Conservation (phyloP, 371 early-diverging fungal species). For the Rhizopus arrhizus region DNA sequence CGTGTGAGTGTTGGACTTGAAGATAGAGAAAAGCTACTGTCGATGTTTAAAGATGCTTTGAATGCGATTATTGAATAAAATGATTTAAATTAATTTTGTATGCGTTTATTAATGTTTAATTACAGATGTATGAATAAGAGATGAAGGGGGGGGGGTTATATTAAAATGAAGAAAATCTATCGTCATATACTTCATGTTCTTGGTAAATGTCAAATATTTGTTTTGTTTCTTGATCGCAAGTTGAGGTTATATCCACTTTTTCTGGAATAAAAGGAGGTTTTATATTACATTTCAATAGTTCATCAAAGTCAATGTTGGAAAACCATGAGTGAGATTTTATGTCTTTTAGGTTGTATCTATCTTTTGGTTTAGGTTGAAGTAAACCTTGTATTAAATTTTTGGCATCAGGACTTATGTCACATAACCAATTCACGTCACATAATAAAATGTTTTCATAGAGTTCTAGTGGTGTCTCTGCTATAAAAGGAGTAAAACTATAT, state of each 20-base stretch:
- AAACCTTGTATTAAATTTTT: constrained; percentile 86
- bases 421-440: constrained; percentile 75
- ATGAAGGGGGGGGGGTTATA: constrained; percentile 88
- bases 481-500: constrained; percentile 81
- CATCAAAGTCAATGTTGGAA: constrained; percentile 66
- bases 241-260: constrained; percentile 77
- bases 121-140: constrained; percentile 67
- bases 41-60: constrained; percentile 72
- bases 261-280: constrained; percentile 71
- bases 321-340: constrained; percentile 78
- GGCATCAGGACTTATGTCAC: constrained; percentile 78
- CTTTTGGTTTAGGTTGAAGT: constrained; percentile 79
- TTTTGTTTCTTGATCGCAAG: constrained; percentile 76
- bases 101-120: constrained; percentile 64
- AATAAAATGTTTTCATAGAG: constrained; percentile 91
- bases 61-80: constrained; percentile 51
- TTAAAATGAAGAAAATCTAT: constrained; percentile 84
- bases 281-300: constrained; percentile 52
- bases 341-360: constrained; percentile 81
- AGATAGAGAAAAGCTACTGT: constrained; percentile 62
- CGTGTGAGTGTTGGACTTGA: constrained; percentile 93
- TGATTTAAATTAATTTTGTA: constrained; percentile 73
- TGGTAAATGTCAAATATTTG: constrained; percentile 11
- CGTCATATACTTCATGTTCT: constrained; percentile 14
- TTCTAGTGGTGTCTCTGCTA: constrained; percentile 88